Conservation (phyloP, 768 basidiomycete species). For the Suillus americanus region DNA sequence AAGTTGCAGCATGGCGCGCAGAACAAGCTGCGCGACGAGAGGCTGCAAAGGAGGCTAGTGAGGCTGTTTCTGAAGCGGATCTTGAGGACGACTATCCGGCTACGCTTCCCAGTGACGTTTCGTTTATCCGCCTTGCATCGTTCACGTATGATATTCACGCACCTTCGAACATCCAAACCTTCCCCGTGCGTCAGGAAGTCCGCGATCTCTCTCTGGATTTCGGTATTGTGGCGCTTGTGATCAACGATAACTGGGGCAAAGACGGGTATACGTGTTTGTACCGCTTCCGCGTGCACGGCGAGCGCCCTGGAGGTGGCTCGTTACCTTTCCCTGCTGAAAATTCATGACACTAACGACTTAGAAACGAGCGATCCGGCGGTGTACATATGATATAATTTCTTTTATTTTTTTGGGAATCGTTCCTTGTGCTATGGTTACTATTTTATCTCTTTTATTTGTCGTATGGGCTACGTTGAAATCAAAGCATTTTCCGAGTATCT, state of each 20-base stretch:
- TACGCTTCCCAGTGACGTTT: conserved; percentile 45
- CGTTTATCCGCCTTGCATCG: conserved; percentile 63
- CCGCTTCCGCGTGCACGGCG: conserved; percentile 78
- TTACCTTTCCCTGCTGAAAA: conserved; percentile 31
- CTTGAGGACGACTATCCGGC: conserved; percentile 44
- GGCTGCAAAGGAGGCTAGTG: conserved; percentile 32
- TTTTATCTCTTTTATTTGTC: conserved; percentile 5
- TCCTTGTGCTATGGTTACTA: conserved; percentile 26
- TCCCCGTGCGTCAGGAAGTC: conserved; percentile 69
- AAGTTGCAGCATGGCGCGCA: conserved; percentile 55
- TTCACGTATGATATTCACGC: conserved; percentile 63
- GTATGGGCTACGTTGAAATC: not conserved
- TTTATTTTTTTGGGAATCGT: conserved; percentile 12
- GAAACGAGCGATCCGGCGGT: not conserved
- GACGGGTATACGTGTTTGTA: conserved; percentile 87
- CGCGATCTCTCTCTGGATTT: conserved; percentile 75
- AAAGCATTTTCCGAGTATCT: not conserved
- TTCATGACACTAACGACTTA: conserved; percentile 11
- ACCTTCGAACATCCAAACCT: conserved; percentile 70
- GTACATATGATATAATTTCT: conserved; percentile 16
- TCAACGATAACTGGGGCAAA: conserved; percentile 88
- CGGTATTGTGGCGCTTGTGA: conserved; percentile 75
- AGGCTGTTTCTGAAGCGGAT: conserved; percentile 24
- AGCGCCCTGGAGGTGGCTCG: conserved; percentile 44
- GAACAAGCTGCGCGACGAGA: conserved; percentile 39